Evolutionary conservation across 805 yeast genomes (phyloP).

Genomic region (Ogataea thermomethanolica): DNA sequence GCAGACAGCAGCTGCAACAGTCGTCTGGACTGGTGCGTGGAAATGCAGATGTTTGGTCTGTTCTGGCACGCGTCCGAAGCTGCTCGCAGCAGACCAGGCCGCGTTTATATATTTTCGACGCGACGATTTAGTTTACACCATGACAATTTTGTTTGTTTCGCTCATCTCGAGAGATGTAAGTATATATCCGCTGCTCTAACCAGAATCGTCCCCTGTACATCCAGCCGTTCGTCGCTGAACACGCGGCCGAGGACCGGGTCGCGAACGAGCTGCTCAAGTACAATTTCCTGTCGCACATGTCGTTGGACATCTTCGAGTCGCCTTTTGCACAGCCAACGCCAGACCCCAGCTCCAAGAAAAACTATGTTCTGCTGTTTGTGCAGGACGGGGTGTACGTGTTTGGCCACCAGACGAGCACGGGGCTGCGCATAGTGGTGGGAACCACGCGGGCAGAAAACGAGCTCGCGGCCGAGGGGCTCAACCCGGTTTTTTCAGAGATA

Average conservation of each 20-base stretch:
- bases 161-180: constrained; percentile 52
- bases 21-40: no score
- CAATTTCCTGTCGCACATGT: constrained; percentile 73
- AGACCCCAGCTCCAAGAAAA: constrained; percentile 18
- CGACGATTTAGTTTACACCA: constrained; percentile 9
- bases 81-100: neutral
- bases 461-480: constrained; percentile 16
- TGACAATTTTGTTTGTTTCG: constrained; percentile 50
- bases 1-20: no score
- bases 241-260: constrained; percentile 23
- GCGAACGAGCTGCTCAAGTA: constrained; percentile 53
- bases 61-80: no score
- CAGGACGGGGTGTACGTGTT: constrained; percentile 67
- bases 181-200: constrained; percentile 11
- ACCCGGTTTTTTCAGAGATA: constrained; percentile 37
- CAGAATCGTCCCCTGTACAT: constrained; percentile 57
- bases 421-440: constrained; percentile 63
- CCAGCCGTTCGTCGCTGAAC: constrained; percentile 44
- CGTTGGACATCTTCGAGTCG: constrained; percentile 63
- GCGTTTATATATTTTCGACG: constrained; percentile 1
- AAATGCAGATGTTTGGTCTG: no score
- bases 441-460: constrained; percentile 35
- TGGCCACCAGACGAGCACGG: constrained; percentile 67
- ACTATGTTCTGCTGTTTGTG: constrained; percentile 51
- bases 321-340: constrained; percentile 29